Evolutionary conservation across 306 rosid species (phyloP).

Genomic region (Carpinus fangiana): DNA sequence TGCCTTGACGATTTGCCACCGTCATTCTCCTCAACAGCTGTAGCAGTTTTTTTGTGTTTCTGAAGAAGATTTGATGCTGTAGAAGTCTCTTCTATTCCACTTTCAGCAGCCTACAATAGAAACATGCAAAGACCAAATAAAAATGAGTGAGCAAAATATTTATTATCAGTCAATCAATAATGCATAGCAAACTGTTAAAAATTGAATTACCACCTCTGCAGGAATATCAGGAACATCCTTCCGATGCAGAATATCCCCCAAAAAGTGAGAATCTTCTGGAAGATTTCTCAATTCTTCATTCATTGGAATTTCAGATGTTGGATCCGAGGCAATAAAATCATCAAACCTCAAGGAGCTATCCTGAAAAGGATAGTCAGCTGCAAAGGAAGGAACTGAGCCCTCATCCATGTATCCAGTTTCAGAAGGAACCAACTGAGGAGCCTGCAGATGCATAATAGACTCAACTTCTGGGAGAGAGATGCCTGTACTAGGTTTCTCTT

Average conservation of each 20-base stretch:
- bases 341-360: conserved; percentile 42
- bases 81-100: conserved; percentile 30
- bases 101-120: conserved; percentile 39
- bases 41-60: conserved; percentile 33
- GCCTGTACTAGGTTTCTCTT: conserved; percentile 20
- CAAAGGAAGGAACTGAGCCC: conserved; percentile 35
- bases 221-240: conserved; percentile 34
- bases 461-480: conserved; percentile 29
- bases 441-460: conserved; percentile 21
- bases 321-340: conserved; percentile 22
- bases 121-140: conserved; percentile 14
- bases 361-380: conserved; percentile 25
- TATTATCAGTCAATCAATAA: background rate
- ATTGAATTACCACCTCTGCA: conserved; percentile 41
- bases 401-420: conserved; percentile 14
- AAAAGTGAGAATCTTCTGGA: conserved; percentile 27
- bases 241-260: conserved; percentile 44
- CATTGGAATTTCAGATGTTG: conserved; percentile 39
- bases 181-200: conserved; percentile 1
- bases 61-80: conserved; percentile 26
- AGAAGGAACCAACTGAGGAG: conserved; percentile 27
- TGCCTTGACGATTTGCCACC: conserved; percentile 46
- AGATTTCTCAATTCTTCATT: conserved; percentile 44
- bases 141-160: conserved; percentile 5
- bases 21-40: conserved; percentile 33